Evolutionary conservation across 768 basidiomycete genomes (phyloP).

Genomic region (Suillus occidentalis): DNA sequence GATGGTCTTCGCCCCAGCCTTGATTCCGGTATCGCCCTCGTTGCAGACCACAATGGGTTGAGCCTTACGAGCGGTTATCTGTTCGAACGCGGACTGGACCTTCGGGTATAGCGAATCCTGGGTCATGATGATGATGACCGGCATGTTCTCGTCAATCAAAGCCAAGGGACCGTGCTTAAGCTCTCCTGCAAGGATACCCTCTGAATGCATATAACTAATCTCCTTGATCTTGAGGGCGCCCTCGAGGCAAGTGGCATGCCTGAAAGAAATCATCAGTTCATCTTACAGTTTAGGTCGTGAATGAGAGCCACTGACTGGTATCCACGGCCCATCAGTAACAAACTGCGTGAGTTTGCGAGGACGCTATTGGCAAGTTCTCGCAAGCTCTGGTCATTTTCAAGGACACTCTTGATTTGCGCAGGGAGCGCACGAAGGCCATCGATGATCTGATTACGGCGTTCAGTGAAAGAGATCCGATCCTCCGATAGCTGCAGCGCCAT

Average conservation of each 20-base stretch:
- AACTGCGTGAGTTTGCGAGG: conserved; percentile 73
- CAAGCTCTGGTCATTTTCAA: conserved; percentile 72
- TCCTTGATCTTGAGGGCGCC: conserved; percentile 99
- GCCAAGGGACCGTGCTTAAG: conserved; percentile 98
- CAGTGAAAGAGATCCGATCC: conserved; percentile 90
- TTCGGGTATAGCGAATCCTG: conserved; percentile 98
- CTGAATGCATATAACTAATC: conserved; percentile 72
- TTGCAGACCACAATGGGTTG: conserved; percentile 95
- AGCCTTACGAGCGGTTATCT: conserved; percentile 97
- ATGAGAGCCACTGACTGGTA: conserved; percentile 70
- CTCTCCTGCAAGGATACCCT: conserved; percentile 95
- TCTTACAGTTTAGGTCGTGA: too few relatives aligned
- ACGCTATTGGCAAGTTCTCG: conserved; percentile 84
- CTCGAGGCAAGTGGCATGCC: conserved; percentile 95
- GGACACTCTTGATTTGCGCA: conserved; percentile 81
- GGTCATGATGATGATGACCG: conserved; percentile 99
- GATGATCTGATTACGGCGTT: conserved; percentile 91
- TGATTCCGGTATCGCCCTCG: conserved; percentile 82
- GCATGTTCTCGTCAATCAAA: conserved; percentile 97
- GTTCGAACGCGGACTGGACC: conserved; percentile 93
- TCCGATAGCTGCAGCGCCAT: conserved; percentile 98
- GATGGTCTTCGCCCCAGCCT: conserved; percentile 78
- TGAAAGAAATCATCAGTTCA: conserved; percentile 23
- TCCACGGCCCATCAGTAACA: conserved; percentile 96
- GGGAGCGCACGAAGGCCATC: conserved; percentile 91